Percentiles rank a stretch among this genome's conserved stretches.
Evolutionary conservation across 1,139 yeast species (phyloP).

Genomic region (Debaryomyces psychrophilus): DNA sequence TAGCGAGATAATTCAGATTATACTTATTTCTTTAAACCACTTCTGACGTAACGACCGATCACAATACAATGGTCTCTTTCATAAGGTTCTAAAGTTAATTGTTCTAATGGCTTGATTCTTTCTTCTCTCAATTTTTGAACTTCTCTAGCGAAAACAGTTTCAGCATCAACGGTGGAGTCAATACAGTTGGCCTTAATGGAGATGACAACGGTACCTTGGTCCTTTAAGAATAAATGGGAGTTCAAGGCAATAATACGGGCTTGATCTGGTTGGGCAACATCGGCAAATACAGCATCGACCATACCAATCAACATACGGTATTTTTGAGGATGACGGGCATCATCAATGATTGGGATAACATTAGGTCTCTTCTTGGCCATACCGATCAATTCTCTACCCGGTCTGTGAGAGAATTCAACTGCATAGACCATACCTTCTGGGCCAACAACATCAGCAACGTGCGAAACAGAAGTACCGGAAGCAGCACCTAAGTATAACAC

Average conservation of each 20-base stretch:
- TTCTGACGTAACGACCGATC: slow-evolving; percentile 94
- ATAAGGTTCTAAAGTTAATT: slow-evolving; percentile 97
- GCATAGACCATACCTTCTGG: slow-evolving; percentile 99
- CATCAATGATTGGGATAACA: slow-evolving; percentile 97
- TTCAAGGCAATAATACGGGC: slow-evolving; percentile 99
- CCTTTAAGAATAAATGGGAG: slow-evolving; percentile 97
- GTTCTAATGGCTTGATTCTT: slow-evolving; percentile 97
- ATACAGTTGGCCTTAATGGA: slow-evolving; percentile 99
- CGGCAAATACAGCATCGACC: slow-evolving; percentile 99
- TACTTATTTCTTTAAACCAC: slow-evolving; percentile 63
- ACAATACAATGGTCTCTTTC: slow-evolving; percentile 99
- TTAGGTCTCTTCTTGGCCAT: slow-evolving; percentile 99
- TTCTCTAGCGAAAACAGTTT: slow-evolving; percentile 98
- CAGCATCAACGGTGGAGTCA: slow-evolving; percentile 98
- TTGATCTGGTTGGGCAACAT: slow-evolving; percentile 99
- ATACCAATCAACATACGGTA: slow-evolving; percentile 98
- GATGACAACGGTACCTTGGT: slow-evolving; percentile 96
- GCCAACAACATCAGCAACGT: slow-evolving; percentile 97
- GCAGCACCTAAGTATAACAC: slow-evolving; percentile 99
- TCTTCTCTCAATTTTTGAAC: slow-evolving; percentile 98
- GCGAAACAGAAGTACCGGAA: slow-evolving; percentile 98
- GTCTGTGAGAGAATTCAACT: slow-evolving; percentile 98
- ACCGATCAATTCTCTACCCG: slow-evolving; percentile 98
- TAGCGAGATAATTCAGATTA: not conserved
- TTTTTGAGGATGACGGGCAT: slow-evolving; percentile 99